Conservation (phyloP, 805 yeast genomes). For the Priceomyces carsonii region DNA sequence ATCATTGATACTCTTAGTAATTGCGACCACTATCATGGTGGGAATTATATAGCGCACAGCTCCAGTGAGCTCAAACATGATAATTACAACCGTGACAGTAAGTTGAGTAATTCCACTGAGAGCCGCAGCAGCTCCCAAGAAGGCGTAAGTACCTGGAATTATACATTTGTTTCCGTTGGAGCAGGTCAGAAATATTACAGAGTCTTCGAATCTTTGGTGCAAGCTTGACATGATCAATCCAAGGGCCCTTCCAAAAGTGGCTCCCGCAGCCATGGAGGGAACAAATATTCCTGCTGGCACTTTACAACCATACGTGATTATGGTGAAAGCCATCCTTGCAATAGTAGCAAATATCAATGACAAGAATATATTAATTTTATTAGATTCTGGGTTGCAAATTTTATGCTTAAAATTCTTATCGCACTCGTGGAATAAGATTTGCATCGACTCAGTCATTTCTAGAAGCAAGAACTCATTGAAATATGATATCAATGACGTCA, state of each 20-base stretch:
- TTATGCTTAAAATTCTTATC: slow-evolving; percentile 43
- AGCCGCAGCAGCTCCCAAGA: slow-evolving; percentile 94
- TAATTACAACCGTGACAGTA: slow-evolving; percentile 89
- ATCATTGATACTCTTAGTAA: slow-evolving; percentile 79
- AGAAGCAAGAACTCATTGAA: slow-evolving; percentile 76
- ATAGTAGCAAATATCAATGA: slow-evolving; percentile 71
- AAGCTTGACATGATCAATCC: slow-evolving; percentile 67
- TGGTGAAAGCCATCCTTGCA: slow-evolving; percentile 67
- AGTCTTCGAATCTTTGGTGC: slow-evolving; percentile 32
- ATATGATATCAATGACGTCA: slow-evolving; percentile 78
- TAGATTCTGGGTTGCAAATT: slow-evolving; percentile 35
- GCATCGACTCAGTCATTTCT: slow-evolving; percentile 98
- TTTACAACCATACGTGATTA: slow-evolving; percentile 87
- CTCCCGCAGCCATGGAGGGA: slow-evolving; percentile 97
- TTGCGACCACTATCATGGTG: slow-evolving; percentile 92
- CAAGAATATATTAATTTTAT: slow-evolving; percentile 39
- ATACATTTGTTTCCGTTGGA: slow-evolving; percentile 52
- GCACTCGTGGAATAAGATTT: slow-evolving; percentile 83
- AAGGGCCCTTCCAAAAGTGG: slow-evolving; percentile 85
- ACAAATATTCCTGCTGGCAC: slow-evolving; percentile 98
- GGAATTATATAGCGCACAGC: slow-evolving; percentile 91
- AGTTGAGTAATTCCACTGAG: slow-evolving; percentile 92
- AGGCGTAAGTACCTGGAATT: slow-evolving; percentile 93
- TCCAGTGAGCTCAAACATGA: slow-evolving; percentile 96
- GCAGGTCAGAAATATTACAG: slow-evolving; percentile 33